Conservation (phyloP, 306 rosid genomes). For the Heteromeles arbutifolia region DNA sequence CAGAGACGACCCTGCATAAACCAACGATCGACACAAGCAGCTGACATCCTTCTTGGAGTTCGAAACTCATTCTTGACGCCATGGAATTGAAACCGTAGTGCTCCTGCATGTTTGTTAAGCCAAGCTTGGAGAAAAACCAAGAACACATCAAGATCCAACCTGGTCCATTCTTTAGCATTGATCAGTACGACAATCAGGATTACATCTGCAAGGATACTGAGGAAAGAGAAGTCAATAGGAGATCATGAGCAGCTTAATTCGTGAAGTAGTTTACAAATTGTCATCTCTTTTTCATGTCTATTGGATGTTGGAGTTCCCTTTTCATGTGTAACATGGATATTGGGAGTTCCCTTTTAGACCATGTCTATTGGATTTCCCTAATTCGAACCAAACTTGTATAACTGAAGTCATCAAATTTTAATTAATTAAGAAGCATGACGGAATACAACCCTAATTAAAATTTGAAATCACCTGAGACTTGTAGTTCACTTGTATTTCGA, state of each 20-base stretch:
- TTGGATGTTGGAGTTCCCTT: too few relatives aligned
- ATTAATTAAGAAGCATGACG: neutral
- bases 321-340: too few relatives aligned
- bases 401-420: neutral
- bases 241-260: too few relatives aligned
- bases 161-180: neutral
- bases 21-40: neutral
- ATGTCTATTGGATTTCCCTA: too few relatives aligned
- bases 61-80: conserved; percentile 19
- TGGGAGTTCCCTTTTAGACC: too few relatives aligned
- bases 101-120: neutral
- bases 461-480: neutral
- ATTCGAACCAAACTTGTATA: too few relatives aligned
- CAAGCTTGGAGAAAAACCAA: neutral
- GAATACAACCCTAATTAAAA: neutral
- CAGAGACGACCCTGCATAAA: too few relatives aligned
- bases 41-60: conserved; percentile 21
- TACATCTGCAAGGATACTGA: too few relatives aligned
- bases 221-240: too few relatives aligned
- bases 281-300: too few relatives aligned
- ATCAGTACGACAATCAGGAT: too few relatives aligned
- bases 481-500: neutral
- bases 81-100: conserved; percentile 8
- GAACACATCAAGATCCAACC: neutral
- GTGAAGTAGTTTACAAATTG: too few relatives aligned